A percentile compares a stretch with the other conserved stretches of the same genome.
phyloP scores from a whole-genome alignment of 2,329 filamentous ascomycete species.

The Macroventuria anomochaeta region DNA sequence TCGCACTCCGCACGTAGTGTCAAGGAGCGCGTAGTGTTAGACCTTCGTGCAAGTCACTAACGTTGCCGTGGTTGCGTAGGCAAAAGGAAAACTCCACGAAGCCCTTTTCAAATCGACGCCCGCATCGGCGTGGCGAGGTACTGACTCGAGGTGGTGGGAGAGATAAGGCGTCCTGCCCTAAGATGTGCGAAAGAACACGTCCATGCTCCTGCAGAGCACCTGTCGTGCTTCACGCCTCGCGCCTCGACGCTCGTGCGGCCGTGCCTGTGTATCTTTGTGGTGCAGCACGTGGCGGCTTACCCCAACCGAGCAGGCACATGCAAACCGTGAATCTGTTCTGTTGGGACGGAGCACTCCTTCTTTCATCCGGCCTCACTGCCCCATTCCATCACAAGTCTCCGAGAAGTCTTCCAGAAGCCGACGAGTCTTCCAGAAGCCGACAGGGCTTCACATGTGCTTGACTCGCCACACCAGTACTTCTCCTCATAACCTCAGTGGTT shows the following conservation, averaged over 20 bases:
- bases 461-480: neutral
- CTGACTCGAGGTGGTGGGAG: constrained; percentile 9
- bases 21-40: too few species aligned
- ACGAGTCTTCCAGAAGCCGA: constrained; percentile 7
- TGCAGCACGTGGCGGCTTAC: neutral
- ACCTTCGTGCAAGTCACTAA: neutral
- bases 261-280: constrained; percentile 3
- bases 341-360: neutral
- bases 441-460: neutral
- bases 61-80: neutral
- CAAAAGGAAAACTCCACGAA: neutral
- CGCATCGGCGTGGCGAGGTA: neutral
- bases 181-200: constrained; percentile 3
- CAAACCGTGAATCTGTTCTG: neutral
- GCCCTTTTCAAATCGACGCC: neutral
- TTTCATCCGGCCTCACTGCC: neutral
- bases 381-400: constrained; percentile 1
- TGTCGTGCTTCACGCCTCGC: neutral
- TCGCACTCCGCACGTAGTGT: neutral
- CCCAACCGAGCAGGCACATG: neutral
- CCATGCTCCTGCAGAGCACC: neutral
- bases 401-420: constrained; percentile 12
- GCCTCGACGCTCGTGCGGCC: neutral
- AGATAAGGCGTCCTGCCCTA: constrained; percentile 6
- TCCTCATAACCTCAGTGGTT: neutral